Percentiles rank a stretch among this genome's conserved stretches.
Evolutionary conservation across 179 eudicot genomes (phyloP).

Genomic region (Corrigiola litoralis): DNA sequence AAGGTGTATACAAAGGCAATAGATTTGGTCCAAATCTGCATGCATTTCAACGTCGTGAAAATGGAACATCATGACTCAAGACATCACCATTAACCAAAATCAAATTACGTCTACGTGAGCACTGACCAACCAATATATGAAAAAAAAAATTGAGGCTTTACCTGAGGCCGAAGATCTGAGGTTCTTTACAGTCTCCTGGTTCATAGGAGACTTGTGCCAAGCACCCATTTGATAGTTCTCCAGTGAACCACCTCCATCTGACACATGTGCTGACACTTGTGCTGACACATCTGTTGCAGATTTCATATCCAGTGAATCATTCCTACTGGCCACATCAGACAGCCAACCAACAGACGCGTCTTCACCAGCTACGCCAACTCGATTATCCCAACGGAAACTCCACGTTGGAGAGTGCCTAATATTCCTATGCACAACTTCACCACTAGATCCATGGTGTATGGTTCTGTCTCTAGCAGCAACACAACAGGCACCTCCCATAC

Average conservation of each 20-base stretch:
- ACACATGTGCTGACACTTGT: conserved; percentile 48
- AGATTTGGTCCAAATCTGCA: too few relatives aligned
- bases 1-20: too few relatives aligned
- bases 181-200: conserved; percentile 36
- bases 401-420: conserved; percentile 78
- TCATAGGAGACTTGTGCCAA: conserved; percentile 58
- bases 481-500: conserved; percentile 94
- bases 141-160: conserved; percentile 22
- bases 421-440: conserved; percentile 61
- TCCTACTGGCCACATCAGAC: conserved; percentile 50
- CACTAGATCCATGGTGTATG: conserved; percentile 52
- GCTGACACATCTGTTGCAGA: conserved; percentile 59
- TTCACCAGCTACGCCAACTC: conserved; percentile 87
- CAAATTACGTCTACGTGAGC: too few relatives aligned
- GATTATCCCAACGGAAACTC: conserved; percentile 97
- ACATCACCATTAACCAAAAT: too few relatives aligned
- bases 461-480: conserved; percentile 81
- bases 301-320: conserved; percentile 53
- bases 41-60: too few relatives aligned
- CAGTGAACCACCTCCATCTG: conserved; percentile 77
- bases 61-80: too few relatives aligned
- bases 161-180: conserved; percentile 51
- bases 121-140: neutral
- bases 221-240: conserved; percentile 50
- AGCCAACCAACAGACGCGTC: conserved; percentile 61